Evolutionary conservation across 352 stramenopile genomes (phyloP).

Genomic region (Saprolegnia parasitica): DNA sequence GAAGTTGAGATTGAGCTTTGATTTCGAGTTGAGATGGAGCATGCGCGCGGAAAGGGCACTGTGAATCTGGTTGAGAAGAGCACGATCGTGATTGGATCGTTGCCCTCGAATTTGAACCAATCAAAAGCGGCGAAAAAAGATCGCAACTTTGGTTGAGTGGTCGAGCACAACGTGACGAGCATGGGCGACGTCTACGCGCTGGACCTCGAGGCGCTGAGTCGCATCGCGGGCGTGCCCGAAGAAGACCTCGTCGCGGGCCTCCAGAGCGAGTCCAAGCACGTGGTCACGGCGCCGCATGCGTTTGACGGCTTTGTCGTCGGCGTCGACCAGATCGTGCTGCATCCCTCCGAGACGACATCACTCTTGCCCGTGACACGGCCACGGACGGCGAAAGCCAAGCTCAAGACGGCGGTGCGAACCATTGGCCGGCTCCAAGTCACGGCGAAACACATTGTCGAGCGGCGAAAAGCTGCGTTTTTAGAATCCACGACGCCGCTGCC

Average conservation of each 20-base stretch:
- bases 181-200: slow-evolving; percentile 19
- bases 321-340: slow-evolving; percentile 52
- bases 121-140: too few relatives aligned
- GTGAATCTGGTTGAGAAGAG: too few relatives aligned
- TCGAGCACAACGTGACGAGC: neutral
- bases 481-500: slow-evolving; percentile 28
- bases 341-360: slow-evolving; percentile 53
- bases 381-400: slow-evolving; percentile 31
- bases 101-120: too few relatives aligned
- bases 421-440: slow-evolving; percentile 20
- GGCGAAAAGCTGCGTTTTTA: slow-evolving; percentile 38
- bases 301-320: slow-evolving; percentile 83
- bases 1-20: slow-evolving; percentile 5
- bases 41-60: too few relatives aligned
- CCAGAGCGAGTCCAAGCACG: neutral
- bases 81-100: too few relatives aligned
- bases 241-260: slow-evolving; percentile 14
- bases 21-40: neutral
- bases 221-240: slow-evolving; percentile 2
- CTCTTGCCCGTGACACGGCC: slow-evolving; percentile 34
- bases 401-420: slow-evolving; percentile 32
- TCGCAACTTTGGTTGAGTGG: neutral
- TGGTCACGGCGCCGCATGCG: slow-evolving; percentile 52
- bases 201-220: slow-evolving; percentile 7
- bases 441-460: slow-evolving; percentile 33